phyloP scores from a whole-genome alignment of 768 basidiomycete genomes.

The Gloeophyllum trabeum region DNA sequence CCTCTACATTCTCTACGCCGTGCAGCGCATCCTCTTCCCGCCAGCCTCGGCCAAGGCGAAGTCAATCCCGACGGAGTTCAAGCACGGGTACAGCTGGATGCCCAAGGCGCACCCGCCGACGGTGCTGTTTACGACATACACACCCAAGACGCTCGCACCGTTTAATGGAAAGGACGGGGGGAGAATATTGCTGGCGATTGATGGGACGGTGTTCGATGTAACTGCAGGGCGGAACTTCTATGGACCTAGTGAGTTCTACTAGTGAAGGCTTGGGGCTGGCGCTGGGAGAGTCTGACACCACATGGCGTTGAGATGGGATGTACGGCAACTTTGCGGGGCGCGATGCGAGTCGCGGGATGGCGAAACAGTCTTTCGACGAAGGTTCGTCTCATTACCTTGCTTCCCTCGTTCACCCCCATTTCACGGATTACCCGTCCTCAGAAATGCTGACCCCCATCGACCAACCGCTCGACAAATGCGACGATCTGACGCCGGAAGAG shows the following conservation, averaged over 20 bases:
- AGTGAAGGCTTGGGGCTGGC: background rate
- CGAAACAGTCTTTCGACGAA: conserved; percentile 91
- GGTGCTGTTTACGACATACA: conserved; percentile 68
- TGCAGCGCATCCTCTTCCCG: conserved; percentile 67
- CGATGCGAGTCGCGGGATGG: conserved; percentile 95
- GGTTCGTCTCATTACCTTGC: conserved; percentile 37
- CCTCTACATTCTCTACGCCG: conserved; percentile 68
- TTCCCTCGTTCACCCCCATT: no score
- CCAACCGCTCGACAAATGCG: conserved; percentile 74
- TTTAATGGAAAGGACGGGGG: conserved; percentile 56
- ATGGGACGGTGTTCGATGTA: conserved; percentile 87
- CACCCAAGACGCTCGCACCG: conserved; percentile 59
- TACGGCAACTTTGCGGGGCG: conserved; percentile 97
- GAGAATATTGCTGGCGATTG: conserved; percentile 79
- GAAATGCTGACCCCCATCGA: conserved; percentile 90
- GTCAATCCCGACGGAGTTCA: conserved; percentile 66
- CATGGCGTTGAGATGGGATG: conserved; percentile 60
- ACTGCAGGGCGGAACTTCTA: conserved; percentile 85
- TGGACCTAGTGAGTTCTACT: conserved; percentile 65
- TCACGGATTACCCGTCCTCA: conserved; percentile 14
- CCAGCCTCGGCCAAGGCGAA: conserved; percentile 32
- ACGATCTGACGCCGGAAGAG: conserved; percentile 70
- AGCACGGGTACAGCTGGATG: conserved; percentile 85
- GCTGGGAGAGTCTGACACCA: conserved; percentile 1
- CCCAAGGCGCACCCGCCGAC: conserved; percentile 75